Evolutionary conservation across 108 stramenopile genomes (phyloP), one percentile per base, ranked within the genome.

Genomic region (Skeletonema grethae): DNA sequence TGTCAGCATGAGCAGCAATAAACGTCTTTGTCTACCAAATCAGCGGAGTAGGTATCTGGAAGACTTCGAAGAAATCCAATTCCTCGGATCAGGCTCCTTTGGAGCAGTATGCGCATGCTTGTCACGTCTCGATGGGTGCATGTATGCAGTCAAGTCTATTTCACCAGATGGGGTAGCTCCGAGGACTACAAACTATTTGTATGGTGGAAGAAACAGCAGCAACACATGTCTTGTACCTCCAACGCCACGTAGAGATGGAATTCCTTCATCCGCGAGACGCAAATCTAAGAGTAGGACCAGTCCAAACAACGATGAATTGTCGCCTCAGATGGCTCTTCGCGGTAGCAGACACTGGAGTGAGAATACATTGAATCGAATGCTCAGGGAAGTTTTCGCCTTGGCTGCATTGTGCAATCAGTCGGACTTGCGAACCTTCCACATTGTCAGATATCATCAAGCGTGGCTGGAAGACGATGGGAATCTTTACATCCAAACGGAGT

Each of bases 351-450:
- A 72, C 55, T 79, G 78, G 78, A 72, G 63, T 39, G 71, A 72
- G 7, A 61, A 50, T 34, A 64, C 78, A n/a, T 43, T 79, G 5
- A 56, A 61, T 64, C 72, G 90, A 15, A 92, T 94, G 89, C 87
- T 94, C n/a, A 78, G 90, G 67, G 92, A 93, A 84, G 76, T 77
- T 10, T 75, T 72, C 36, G 81, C 81, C 6, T 29, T 82, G 18
- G 81, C 81, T 31, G 81, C 81, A 12, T 66, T 82, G 25, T 78
- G 81, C 46, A 67, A 73, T 13, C 72, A 78, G 66, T 65, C 77
- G 34, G 81, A 82, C 29, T 57, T 73, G 25, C 61, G 76, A 24
- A 72, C 81, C 25, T 78, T 74, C 35, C 79, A 82, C 50, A 85
- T 85, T n/a, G 84, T 85, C 8, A 56, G 84, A 63, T 85, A 85